Conservation (phyloP, 202 grass and related monocot species). For the Sporobolus alterniflorus region DNA sequence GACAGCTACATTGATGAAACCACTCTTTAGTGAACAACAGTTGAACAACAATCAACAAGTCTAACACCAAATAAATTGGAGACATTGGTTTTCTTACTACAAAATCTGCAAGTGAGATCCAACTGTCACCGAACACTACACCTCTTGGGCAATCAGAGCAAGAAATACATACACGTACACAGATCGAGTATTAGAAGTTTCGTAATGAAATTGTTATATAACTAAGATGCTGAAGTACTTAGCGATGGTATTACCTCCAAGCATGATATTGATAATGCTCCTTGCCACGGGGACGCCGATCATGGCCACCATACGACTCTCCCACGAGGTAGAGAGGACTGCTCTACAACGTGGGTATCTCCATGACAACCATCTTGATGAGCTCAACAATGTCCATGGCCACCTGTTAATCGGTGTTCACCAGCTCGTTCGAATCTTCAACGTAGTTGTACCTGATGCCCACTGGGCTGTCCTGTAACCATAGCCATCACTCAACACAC, state of each 20-base stretch:
- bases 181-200: background rate
- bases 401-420: background rate
- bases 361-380: background rate
- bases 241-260: background rate
- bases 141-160: background rate
- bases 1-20: slow-evolving; percentile 45
- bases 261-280: background rate
- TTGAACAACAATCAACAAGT: background rate
- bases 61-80: background rate
- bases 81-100: background rate
- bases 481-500: background rate
- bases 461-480: slow-evolving; percentile 5
- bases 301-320: background rate
- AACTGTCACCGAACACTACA: background rate
- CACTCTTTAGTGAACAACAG: background rate
- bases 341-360: background rate
- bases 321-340: background rate
- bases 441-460: slow-evolving; percentile 20
- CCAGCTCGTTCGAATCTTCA: background rate
- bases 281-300: background rate
- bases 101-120: background rate
- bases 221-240: too few relatives aligned
- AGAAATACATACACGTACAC: background rate
- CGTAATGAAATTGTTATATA: too few relatives aligned
- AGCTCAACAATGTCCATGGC: background rate